Conservation (phyloP, 345 rosid genomes). For the Bretschneidera sinensis region DNA sequence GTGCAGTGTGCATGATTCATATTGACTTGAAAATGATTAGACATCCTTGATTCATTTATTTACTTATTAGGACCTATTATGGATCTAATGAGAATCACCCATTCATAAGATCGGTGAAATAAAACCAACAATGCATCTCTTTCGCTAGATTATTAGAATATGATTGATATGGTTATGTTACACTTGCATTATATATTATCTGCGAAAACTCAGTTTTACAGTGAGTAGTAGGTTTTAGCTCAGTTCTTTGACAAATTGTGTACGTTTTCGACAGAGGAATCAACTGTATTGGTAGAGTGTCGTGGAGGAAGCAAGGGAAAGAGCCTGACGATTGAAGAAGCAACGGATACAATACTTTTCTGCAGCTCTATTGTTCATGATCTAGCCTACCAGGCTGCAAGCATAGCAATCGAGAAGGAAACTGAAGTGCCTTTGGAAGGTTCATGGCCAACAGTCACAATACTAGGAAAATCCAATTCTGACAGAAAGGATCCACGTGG, state of each 20-base stretch:
- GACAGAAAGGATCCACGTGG: conserved; percentile 47
- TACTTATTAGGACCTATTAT: too few relatives aligned
- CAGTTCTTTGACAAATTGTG: conserved; percentile 21
- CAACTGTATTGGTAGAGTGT: conserved; percentile 61
- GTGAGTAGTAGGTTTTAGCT: conserved; percentile 6
- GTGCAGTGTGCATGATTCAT: neutral
- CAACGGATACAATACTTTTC: conserved; percentile 83
- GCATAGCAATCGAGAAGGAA: conserved; percentile 69
- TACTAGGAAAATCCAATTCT: conserved; percentile 57
- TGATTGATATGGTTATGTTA: too few relatives aligned
- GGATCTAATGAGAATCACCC: neutral
- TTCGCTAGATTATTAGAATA: neutral
- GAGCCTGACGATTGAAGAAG: conserved; percentile 95
- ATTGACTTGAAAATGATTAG: too few relatives aligned
- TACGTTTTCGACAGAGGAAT: conserved; percentile 48
- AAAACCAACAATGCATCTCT: neutral
- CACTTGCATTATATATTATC: conserved; percentile 6
- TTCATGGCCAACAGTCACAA: conserved; percentile 61
- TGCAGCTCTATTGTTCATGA: conserved; percentile 96
- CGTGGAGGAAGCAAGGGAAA: conserved; percentile 55
- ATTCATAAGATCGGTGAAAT: neutral
- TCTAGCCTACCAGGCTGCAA: conserved; percentile 76
- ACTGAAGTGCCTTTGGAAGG: conserved; percentile 43
- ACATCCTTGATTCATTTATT: too few relatives aligned
- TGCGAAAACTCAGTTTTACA: conserved; percentile 6